These are phyloP conservation scores for Opeltia flavorubescens DNA, from an alignment of 495 filamentous ascomycete genomes.

Conservation along the genomic window DNA sequence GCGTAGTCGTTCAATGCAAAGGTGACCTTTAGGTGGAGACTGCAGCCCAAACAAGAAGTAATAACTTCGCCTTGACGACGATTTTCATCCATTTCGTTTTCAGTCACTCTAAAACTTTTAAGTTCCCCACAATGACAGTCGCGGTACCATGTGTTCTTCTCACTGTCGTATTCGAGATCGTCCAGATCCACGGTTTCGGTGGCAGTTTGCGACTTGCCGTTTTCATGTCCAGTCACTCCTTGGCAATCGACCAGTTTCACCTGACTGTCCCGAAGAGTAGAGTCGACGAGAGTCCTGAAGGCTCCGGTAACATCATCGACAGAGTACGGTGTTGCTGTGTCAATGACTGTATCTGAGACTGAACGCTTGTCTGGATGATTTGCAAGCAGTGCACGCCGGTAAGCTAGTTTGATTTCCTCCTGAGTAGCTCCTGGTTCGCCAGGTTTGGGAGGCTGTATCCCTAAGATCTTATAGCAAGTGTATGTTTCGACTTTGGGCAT, in stretches of 20 bases:
- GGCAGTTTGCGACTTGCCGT: conserved; percentile 44
- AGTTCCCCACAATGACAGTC: conserved; percentile 68
- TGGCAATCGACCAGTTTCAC: conserved; percentile 17
- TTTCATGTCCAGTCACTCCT: conserved; percentile 10
- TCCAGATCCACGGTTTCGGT: conserved; percentile 69
- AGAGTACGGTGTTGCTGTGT: conserved; percentile 22
- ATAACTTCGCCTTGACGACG: conserved; percentile 51
- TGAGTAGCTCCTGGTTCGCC: neutral
- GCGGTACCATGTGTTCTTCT: conserved; percentile 41
- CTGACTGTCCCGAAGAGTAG: conserved; percentile 38
- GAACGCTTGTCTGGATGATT: neutral
- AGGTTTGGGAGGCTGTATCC: neutral
- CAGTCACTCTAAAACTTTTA: conserved; percentile 51
- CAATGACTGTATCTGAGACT: neutral
- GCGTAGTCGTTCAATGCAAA: conserved; percentile 49
- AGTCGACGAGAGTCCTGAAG: conserved; percentile 52
- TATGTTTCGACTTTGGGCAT: too few relatives aligned
- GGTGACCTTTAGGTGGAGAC: conserved; percentile 62
- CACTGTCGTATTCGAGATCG: conserved; percentile 46
- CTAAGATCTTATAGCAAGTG: neutral
- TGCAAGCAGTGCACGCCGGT: conserved; percentile 51
- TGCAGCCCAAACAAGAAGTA: conserved; percentile 68
- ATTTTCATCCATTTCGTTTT: conserved; percentile 55
- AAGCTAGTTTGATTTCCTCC: conserved; percentile 52
- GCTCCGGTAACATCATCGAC: conserved; percentile 68